phyloP scores from a whole-genome alignment of 2,329 filamentous ascomycete species.

The Aspergillus phoenicis region DNA sequence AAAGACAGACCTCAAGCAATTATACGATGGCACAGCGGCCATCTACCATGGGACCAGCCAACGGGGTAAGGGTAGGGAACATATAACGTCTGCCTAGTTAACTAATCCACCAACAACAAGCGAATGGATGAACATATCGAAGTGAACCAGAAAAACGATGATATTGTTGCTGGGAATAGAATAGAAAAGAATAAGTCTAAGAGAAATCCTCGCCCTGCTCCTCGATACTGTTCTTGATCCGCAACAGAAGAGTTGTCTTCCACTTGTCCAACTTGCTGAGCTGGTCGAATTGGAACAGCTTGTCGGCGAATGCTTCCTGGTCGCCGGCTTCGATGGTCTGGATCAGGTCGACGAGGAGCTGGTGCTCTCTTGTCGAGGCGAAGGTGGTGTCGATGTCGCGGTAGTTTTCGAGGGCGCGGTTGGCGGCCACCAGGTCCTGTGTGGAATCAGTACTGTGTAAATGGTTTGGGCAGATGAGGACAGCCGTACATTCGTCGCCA shows the following conservation, averaged over 20 bases:
- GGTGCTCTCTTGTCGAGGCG: conserved; percentile 73
- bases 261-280: conserved; percentile 93
- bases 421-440: conserved; percentile 73
- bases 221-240: conserved; percentile 82
- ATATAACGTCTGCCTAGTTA: neutral
- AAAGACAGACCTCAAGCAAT: neutral
- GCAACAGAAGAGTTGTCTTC: conserved; percentile 85
- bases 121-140: neutral
- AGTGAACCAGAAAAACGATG: too few species aligned
- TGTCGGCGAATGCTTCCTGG: conserved; percentile 80
- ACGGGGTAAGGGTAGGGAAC: neutral
- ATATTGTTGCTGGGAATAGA: neutral
- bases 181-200: conserved; percentile 38
- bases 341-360: conserved; percentile 75
- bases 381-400: conserved; percentile 78
- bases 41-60: conserved; percentile 4
- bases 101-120: neutral
- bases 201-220: conserved; percentile 70
- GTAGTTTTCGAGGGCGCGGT: conserved; percentile 80
- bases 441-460: neutral
- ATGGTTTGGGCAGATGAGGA: neutral
- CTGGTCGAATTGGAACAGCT: conserved; percentile 86
- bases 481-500: conserved; percentile 59
- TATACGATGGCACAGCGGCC: neutral
- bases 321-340: conserved; percentile 76